phyloP scores from a whole-genome alignment of 1,139 yeast genomes.

The Hyphopichia burtonii region DNA sequence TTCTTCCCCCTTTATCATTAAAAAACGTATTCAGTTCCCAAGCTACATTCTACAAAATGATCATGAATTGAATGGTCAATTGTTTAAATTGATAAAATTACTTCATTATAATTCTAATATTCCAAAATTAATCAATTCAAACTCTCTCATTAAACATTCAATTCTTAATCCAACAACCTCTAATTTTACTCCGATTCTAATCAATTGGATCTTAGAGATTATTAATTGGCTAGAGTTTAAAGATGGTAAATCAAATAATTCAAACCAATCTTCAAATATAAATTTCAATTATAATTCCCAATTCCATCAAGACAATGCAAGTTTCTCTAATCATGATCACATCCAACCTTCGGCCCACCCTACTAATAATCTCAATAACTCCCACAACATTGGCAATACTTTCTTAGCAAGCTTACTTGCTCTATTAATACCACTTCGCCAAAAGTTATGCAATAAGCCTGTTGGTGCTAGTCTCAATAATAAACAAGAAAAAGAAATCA shows the following conservation, averaged over 20 bases:
- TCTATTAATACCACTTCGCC: conserved; percentile 36
- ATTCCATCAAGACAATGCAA: conserved; percentile 3
- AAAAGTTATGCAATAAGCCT: conserved; percentile 37
- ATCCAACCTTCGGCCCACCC: background rate
- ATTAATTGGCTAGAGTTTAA: conserved; percentile 63
- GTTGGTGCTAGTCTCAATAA: conserved; percentile 15
- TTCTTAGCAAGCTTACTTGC: conserved; percentile 51
- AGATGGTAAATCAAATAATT: conserved; percentile 39
- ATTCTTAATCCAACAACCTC: conserved; percentile 8
- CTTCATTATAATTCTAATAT: conserved; percentile 42
- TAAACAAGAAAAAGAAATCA: conserved; percentile 21
- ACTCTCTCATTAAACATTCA: conserved; percentile 28
- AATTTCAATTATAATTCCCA: conserved; percentile 9
- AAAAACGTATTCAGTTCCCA: conserved; percentile 42
- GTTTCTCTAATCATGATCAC: background rate
- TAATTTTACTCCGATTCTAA: conserved; percentile 23
- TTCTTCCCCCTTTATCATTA: conserved; percentile 26
- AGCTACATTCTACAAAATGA: conserved; percentile 40
- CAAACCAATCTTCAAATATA: conserved; percentile 1
- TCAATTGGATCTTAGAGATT: conserved; percentile 59
- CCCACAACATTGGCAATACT: conserved; percentile 12
- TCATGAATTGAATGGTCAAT: conserved; percentile 34
- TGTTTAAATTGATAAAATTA: conserved; percentile 36
- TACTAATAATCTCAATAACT: background rate
- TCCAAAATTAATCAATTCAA: conserved; percentile 45